Conservation (phyloP, 1,284 basidiomycete species). For the Athelia psychrophila region DNA sequence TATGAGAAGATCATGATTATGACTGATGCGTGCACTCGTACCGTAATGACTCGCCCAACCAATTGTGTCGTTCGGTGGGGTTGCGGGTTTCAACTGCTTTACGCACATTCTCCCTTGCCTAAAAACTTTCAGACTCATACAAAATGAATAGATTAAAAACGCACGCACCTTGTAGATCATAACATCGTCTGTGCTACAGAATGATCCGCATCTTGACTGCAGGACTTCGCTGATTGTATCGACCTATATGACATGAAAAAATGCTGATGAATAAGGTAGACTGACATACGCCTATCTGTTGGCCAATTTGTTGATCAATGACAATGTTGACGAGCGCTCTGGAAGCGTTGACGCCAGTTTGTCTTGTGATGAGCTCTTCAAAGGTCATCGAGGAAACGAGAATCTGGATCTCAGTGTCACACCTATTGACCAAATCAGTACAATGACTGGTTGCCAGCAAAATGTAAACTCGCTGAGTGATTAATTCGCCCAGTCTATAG, state of each 20-base stretch:
- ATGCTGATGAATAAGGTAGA: neutral
- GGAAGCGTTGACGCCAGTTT: constrained; percentile 81
- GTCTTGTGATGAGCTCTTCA: constrained; percentile 80
- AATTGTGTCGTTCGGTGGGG: constrained; percentile 68
- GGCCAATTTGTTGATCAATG: constrained; percentile 96
- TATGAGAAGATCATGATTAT: neutral
- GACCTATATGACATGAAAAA: constrained; percentile 49
- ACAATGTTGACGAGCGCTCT: constrained; percentile 91
- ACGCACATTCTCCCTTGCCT: constrained; percentile 93
- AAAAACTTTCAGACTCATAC: constrained; percentile 10
- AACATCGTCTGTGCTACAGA: constrained; percentile 98
- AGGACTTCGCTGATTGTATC: constrained; percentile 95
- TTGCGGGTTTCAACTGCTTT: constrained; percentile 85
- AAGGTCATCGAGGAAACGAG: constrained; percentile 73
- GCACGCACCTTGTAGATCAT: constrained; percentile 86
- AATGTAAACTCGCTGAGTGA: constrained; percentile 60
- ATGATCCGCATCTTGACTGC: constrained; percentile 93
- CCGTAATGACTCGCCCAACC: constrained; percentile 82
- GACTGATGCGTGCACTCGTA: constrained; percentile 27
- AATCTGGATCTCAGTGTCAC: constrained; percentile 67
- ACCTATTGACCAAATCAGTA: constrained; percentile 40
- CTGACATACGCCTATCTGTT: constrained; percentile 83
- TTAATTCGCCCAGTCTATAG: constrained; percentile 86
- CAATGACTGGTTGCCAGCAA: constrained; percentile 6
- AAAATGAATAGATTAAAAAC: neutral